Evolutionary conservation across 2,329 filamentous ascomycete genomes (phyloP).

Genomic region (Penicillium decumbens): DNA sequence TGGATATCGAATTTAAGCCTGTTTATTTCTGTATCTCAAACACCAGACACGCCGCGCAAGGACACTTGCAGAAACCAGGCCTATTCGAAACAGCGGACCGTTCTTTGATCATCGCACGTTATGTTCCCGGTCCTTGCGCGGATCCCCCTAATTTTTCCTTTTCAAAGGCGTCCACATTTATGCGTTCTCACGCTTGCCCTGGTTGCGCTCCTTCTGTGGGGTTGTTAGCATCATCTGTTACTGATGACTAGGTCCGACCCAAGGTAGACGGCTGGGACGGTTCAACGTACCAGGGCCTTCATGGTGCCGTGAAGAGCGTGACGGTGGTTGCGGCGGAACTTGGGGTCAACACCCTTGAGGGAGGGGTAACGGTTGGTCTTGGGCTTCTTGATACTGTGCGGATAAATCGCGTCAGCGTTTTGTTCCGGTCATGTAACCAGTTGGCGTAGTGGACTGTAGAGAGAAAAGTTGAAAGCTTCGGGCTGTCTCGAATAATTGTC

Average conservation of each 20-base stretch:
- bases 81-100: conserved; percentile 26
- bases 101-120: conserved; percentile 34
- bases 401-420: conserved; percentile 23
- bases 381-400: conserved; percentile 95
- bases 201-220: conserved; percentile 88
- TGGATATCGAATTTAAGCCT: conserved; percentile 28
- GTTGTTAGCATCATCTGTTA: conserved; percentile 30
- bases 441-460: not conserved
- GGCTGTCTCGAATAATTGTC: not conserved
- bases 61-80: conserved; percentile 27
- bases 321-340: conserved; percentile 99
- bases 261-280: not conserved
- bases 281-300: conserved; percentile 81
- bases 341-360: conserved; percentile 97
- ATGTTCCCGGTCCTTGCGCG: conserved; percentile 33
- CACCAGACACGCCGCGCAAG: conserved; percentile 21
- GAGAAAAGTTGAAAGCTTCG: conserved; percentile 1
- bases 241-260: not conserved
- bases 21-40: conserved; percentile 29
- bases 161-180: conserved; percentile 47
- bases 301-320: conserved; percentile 99
- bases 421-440: not conserved
- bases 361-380: conserved; percentile 99
- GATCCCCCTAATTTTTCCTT: conserved; percentile 30
- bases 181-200: conserved; percentile 87